Evolutionary conservation across 352 stramenopile species (phyloP), one percentile per base, ranked within the genome.

Genomic region (Phytophthora colocasiae): DNA sequence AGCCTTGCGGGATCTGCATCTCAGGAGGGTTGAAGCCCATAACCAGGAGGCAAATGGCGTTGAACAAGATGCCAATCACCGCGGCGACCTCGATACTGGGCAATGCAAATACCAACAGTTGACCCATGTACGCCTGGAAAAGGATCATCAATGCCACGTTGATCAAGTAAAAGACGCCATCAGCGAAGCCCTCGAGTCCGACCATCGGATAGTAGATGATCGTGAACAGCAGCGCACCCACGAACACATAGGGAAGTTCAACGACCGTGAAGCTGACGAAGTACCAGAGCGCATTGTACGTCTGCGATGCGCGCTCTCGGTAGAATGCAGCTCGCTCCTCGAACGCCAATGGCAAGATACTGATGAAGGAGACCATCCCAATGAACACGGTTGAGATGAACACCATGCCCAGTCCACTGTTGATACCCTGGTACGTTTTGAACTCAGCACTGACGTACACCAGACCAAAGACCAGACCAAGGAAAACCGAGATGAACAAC

Each of bases 341-440:
- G 62, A 91, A 82, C 32, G 94, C 88, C 15, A 97, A 62, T 8
- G 90, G 81, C 11, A 98, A 47, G 0, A 89, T 80, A 3, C 73
- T 90, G 45, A 94, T 81, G 45, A 96, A 87, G 12, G 80, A 87
- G 5, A 95, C 86, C 48, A 96, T 78, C 22, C 73, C 75, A 50
- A 95, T 83, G 66, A 98, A 98, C 47, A 92, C 52, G 4, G 91
- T 92, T 3, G 85, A 82, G 1, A 92, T 65, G 71, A 95, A 98
- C 26, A 97, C 88, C 36, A 97, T 89, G 17, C 88, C 85, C 17
- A 97, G 38, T n/a, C 81, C 82, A 17, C 62, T 71, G 58, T 89
- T 87, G 47, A 78, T 69, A 26, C 80, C 81, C 34, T 82, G 73
- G 66, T 83, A 88, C 38, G 73, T 81, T 32, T 59, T 73, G 54